These are phyloP conservation scores for Knoxdaviesia capensis DNA, from an alignment of 2,329 filamentous ascomycete species.

Conservation along the genomic window DNA sequence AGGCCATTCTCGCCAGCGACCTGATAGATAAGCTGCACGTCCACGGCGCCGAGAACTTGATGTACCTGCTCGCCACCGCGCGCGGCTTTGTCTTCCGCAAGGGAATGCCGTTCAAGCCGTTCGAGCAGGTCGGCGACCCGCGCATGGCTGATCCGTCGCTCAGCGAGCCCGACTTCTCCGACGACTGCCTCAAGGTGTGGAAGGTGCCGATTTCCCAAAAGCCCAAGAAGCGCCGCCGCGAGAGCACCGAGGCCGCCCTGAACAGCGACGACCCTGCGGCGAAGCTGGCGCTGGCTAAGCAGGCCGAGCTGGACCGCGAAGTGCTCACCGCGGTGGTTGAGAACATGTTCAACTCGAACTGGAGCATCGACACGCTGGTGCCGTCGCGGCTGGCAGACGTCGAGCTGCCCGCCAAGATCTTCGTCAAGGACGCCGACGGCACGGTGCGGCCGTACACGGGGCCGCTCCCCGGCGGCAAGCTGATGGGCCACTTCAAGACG, in stretches of 20 bases:
- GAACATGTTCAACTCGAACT: constrained; percentile 19
- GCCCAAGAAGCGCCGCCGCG: constrained; percentile 5
- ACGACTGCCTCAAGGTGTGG: constrained; percentile 69
- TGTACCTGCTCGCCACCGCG: constrained; percentile 62
- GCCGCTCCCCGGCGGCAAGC: constrained; percentile 33
- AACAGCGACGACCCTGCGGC: not conserved
- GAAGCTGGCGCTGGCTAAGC: constrained; percentile 1
- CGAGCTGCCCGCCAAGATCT: constrained; percentile 47
- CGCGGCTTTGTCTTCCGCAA: constrained; percentile 74
- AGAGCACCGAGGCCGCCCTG: constrained; percentile 2
- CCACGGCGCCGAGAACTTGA: constrained; percentile 63
- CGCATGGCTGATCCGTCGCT: constrained; percentile 10
- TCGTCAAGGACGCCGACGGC: constrained; percentile 43
- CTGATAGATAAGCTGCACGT: constrained; percentile 31
- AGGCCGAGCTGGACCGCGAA: constrained; percentile 5
- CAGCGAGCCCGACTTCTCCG: constrained; percentile 46
- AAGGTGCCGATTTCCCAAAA: constrained; percentile 41
- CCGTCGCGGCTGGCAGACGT: constrained; percentile 47
- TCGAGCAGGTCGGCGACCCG: constrained; percentile 39
- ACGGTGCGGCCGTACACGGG: constrained; percentile 51
- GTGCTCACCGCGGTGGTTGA: constrained; percentile 8
- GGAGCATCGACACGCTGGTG: constrained; percentile 50
- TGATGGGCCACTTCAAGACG: too few species aligned
- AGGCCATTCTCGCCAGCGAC: constrained; percentile 9
- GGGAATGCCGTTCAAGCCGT: constrained; percentile 49